Conservation (phyloP, 257 asterid species). For the Solanum appendiculatum region DNA sequence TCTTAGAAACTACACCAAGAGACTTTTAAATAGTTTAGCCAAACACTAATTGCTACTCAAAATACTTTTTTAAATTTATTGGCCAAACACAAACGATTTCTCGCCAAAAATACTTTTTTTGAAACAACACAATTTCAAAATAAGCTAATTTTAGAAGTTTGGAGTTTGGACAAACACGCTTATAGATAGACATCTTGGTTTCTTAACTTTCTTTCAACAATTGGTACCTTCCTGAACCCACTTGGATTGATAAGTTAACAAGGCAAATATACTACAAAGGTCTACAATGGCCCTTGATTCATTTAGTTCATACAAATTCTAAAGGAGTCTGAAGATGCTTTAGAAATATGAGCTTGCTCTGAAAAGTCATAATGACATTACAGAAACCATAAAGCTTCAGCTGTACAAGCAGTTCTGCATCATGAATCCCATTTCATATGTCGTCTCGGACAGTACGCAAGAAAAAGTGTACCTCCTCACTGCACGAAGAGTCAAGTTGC, state of each 20-base stretch:
- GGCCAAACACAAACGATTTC: neutral
- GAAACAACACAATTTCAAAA: neutral
- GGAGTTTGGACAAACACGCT: neutral
- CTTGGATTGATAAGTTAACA: neutral
- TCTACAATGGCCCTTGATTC: neutral
- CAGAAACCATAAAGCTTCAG: neutral
- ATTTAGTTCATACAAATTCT: neutral
- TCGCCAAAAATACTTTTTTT: neutral
- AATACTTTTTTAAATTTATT: too few relatives aligned
- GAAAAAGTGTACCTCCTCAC: slow-evolving; percentile 21
- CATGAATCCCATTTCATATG: neutral
- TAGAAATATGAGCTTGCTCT: neutral
- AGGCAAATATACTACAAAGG: neutral
- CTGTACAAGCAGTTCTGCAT: neutral
- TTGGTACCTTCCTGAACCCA: neutral
- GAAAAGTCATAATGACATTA: neutral
- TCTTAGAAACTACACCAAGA: neutral
- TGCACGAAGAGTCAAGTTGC: slow-evolving; percentile 5
- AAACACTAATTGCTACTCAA: neutral
- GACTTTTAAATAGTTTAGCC: too few relatives aligned
- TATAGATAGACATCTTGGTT: neutral
- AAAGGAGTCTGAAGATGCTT: neutral
- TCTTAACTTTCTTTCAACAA: neutral
- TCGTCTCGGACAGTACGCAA: slow-evolving; percentile 5
- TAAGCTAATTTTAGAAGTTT: neutral